These are phyloP conservation scores for Symmetrospora coprosmae DNA, from an alignment of 768 basidiomycete genomes.

Conservation along the genomic window DNA sequence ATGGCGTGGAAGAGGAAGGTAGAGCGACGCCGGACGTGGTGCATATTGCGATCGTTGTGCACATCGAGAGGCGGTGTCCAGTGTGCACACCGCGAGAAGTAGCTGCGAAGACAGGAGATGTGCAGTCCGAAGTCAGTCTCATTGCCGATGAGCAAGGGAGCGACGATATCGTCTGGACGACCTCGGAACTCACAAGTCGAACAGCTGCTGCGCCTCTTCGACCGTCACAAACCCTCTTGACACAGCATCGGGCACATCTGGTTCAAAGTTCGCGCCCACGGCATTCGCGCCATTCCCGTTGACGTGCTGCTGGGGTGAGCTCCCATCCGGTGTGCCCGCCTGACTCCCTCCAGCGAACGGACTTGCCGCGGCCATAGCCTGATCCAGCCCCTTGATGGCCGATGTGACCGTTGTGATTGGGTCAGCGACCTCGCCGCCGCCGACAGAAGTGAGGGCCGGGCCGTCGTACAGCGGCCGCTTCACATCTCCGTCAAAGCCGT, in stretches of 20 bases:
- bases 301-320: too few relatives aligned
- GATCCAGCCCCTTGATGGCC: conserved; percentile 10
- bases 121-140: too few relatives aligned
- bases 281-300: too few relatives aligned
- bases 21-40: conserved; percentile 19
- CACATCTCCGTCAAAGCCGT: conserved; percentile 1
- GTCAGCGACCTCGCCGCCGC: not conserved
- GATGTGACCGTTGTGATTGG: conserved; percentile 2
- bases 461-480: not conserved
- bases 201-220: conserved; percentile 16
- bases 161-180: too few relatives aligned
- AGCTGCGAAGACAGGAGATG: not conserved
- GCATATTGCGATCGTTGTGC: conserved; percentile 14
- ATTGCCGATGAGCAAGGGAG: too few relatives aligned
- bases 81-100: conserved; percentile 13
- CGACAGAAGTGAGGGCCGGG: not conserved
- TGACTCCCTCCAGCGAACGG: too few relatives aligned
- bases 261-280: too few relatives aligned
- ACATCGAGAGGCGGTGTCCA: conserved; percentile 13
- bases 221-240: conserved; percentile 4
- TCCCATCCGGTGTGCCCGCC: too few relatives aligned
- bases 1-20: conserved; percentile 21
- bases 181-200: conserved; percentile 19
- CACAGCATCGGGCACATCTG: conserved; percentile 20
- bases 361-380: not conserved